phyloP scores from a whole-genome alignment of 129 eudicot genomes.

The Chrysanthemum lavandulifolium region DNA sequence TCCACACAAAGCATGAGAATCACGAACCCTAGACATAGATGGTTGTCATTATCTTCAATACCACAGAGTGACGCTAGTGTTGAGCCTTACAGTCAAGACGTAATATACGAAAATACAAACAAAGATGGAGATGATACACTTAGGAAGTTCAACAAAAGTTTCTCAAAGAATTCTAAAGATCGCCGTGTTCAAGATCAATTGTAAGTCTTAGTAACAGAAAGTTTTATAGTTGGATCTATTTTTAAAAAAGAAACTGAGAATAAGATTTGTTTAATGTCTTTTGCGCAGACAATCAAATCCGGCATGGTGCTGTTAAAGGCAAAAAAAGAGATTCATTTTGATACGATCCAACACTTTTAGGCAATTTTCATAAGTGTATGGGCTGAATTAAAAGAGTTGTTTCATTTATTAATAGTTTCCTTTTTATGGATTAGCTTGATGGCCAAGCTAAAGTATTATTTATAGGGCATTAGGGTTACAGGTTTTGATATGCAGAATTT shows the following conservation, averaged over 20 bases:
- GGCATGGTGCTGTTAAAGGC: slow-evolving; percentile 30
- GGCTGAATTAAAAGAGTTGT: too few species aligned
- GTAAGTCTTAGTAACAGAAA: slow-evolving; percentile 21
- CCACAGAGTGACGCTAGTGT: slow-evolving; percentile 34
- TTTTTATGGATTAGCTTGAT: too few species aligned
- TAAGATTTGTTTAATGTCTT: slow-evolving; percentile 12
- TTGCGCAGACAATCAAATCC: slow-evolving; percentile 28
- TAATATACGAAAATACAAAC: slow-evolving; percentile 29
- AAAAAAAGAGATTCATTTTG: neutral
- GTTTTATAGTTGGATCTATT: neutral
- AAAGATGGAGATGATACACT: slow-evolving; percentile 21
- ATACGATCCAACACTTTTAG: too few species aligned
- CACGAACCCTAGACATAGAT: slow-evolving; percentile 26
- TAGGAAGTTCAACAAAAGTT: slow-evolving; percentile 24
- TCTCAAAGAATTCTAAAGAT: slow-evolving; percentile 28
- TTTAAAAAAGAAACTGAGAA: neutral
- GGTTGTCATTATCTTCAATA: slow-evolving; percentile 38
- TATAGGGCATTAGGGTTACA: too few species aligned
- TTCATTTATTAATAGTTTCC: too few species aligned
- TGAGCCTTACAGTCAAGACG: slow-evolving; percentile 38
- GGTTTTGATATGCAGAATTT: too few species aligned
- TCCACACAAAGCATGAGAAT: slow-evolving; percentile 9
- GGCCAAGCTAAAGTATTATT: too few species aligned
- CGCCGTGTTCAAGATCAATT: slow-evolving; percentile 21
- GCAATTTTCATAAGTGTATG: too few species aligned